Conservation (phyloP, 768 basidiomycete genomes). For the Pluteus cervinus region DNA sequence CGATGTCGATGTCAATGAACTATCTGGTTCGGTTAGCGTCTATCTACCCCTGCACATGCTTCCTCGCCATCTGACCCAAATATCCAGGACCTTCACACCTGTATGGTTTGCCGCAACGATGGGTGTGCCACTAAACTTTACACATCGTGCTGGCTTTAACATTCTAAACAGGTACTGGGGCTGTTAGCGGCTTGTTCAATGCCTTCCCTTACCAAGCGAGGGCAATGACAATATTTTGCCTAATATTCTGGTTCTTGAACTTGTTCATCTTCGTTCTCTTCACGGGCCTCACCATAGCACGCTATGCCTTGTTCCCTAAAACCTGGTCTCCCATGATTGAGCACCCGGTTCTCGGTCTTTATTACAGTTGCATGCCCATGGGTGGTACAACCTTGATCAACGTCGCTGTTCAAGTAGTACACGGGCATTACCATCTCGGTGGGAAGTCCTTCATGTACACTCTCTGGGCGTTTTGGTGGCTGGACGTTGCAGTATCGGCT, state of each 20-base stretch:
- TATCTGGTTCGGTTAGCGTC: no score
- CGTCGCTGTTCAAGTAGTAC: conserved; percentile 32
- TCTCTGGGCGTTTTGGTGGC: conserved; percentile 62
- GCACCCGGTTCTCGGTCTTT: conserved; percentile 47
- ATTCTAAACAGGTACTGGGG: conserved; percentile 2
- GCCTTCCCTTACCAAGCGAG: conserved; percentile 5
- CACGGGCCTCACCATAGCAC: conserved; percentile 27
- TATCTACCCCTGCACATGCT: no score
- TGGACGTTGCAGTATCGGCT: conserved; percentile 45
- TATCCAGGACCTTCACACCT: conserved; percentile 4
- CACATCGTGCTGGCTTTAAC: not conserved
- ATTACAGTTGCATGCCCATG: conserved; percentile 40
- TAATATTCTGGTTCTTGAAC: conserved; percentile 24
- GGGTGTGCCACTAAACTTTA: not conserved
- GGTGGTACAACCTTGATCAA: conserved; percentile 46
- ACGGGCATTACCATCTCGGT: conserved; percentile 38
- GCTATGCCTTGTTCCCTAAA: conserved; percentile 35
- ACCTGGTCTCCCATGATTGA: conserved; percentile 40
- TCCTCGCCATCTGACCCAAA: no score
- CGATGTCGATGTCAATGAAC: conserved; percentile 18
- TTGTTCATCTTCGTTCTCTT: conserved; percentile 40
- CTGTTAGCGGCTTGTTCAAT: conserved; percentile 6
- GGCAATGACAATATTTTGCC: conserved; percentile 4
- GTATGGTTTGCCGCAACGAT: conserved; percentile 5
- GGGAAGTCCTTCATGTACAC: conserved; percentile 42